Evolutionary conservation across 1,139 yeast species (phyloP), one percentile per base, ranked within the genome.

Genomic region (Saccharomyces hybrid): DNA sequence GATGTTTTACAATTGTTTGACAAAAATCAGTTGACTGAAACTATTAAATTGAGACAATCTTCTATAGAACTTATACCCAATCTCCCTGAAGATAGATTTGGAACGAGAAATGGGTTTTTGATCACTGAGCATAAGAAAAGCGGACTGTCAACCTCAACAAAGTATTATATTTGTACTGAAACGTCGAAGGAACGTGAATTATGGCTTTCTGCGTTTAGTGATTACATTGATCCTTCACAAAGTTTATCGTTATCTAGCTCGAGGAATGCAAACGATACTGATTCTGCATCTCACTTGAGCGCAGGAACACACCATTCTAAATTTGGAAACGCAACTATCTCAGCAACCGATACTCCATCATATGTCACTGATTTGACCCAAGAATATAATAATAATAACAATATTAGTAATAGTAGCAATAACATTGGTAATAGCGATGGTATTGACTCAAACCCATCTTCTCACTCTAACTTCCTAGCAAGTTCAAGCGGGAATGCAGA

Each of bases 141-240:
- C 28, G 78, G 81, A 51, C 71, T 80, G n/a, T 77, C 84, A 1
- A 73, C 78, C 23, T 74, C 81, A 41, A 78, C 81, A 1, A 83
- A 82, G 56, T 90, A 87, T 68, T 80, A 84, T 52, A 78, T 90
- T 57, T 89, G 96, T 70, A 89, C 96, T 2, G 97, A 90, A 68
- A 81, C 86, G 1, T 88, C 86, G 53, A 77, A 75, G 34, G 96
- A 89, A 63, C 79, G 96, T 53, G 95, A 88, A 61, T 77, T 77
- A 4, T 88, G 97, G 97, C 80, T 86, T 28, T 76, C 80, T 23
- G 77, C 81, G 1, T 71, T 86, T 59, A 75, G 83, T 47, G 84
- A 80, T 56, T 75, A 75, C 52, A 68, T 70, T 3, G 70, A 65
- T 30, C 47, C 53, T 16, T 31, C 30, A 30, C 27, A 27, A n/a